Evolutionary conservation across 306 rosid genomes (phyloP), one percentile per base, ranked within the genome.

Genomic region (Acmispon strigosus): DNA sequence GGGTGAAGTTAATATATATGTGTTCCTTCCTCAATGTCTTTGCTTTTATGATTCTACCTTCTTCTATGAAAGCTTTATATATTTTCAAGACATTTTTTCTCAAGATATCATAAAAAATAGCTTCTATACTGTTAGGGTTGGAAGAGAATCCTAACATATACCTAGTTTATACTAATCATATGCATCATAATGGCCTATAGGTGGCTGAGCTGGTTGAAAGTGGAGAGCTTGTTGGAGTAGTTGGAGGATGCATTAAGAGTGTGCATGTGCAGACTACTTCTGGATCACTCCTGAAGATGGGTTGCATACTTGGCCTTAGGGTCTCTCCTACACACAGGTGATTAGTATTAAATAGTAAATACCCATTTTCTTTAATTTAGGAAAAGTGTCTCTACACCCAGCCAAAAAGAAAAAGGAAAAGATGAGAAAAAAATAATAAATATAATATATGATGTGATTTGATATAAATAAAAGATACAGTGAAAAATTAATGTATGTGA

Each of bases 291-390:
- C 49, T 85, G 73, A 84, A 81, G 75, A 85, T 90, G 43, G 96
- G 93, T 45, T 87, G 84, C 66, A 79, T 90, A 39, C 72, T 87
- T 20, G 96, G 96, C 71, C 96, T 90, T 62, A 79, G 93, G 16
- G 93, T 90, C 57, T 87, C 96, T 70, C 93, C 91, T 62, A 22
- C 80, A 56, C 80, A 80, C 75, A 70, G 91, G 96, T 87, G 82
- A 22, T 8, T 7, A 66, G 9, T 37, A 22, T 15, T 22, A 1
- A 22, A 45, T 4, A 6, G n/a, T n/a, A n/a, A n/a, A n/a, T n/a
- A 27, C 24, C 10, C 19, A 18, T 16, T 48, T 69, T 37, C 13
- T 54, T 44, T 32, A 53, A 27, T 7, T 39, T 27, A 27, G 32
- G 4, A 27, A 22, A 27, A 27, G 3, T 27, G 32, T 27, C 4